Conservation (phyloP, 2,329 filamentous ascomycete genomes). For the Penicillium sp. region DNA sequence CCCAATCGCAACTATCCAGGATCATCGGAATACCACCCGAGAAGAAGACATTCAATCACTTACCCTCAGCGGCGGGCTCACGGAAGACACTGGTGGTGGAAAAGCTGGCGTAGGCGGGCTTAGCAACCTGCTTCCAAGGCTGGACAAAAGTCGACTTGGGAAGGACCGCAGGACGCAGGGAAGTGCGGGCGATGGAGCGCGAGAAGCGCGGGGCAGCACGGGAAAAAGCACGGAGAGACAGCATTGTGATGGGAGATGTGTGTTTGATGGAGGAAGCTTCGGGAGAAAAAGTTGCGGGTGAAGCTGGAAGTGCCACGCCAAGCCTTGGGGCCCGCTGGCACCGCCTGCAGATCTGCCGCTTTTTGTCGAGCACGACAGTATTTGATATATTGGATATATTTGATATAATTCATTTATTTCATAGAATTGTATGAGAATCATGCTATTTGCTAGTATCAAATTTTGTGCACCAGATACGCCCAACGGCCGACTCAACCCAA, state of each 20-base stretch:
- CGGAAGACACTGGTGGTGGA: conserved; percentile 49
- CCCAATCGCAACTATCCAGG: background rate
- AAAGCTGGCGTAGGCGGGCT: conserved; percentile 50
- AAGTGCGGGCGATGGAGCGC: conserved; percentile 59
- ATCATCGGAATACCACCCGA: background rate
- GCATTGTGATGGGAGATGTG: conserved; percentile 57
- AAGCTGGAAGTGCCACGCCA: conserved; percentile 32
- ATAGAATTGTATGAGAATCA: background rate
- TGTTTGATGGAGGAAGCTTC: conserved; percentile 22
- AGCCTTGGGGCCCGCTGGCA: conserved; percentile 25
- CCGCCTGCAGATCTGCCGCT: conserved; percentile 27
- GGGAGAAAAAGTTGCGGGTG: conserved; percentile 26
- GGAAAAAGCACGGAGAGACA: conserved; percentile 68
- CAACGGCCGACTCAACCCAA: conserved; percentile 19
- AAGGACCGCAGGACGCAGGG: conserved; percentile 53
- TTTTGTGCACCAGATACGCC: conserved; percentile 28
- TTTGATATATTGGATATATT: no score
- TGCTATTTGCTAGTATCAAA: conserved; percentile 15
- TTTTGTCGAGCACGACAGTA: background rate
- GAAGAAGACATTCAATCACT: conserved; percentile 14
- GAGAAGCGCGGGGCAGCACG: conserved; percentile 70
- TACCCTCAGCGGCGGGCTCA: conserved; percentile 54
- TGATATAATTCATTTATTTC: no score
- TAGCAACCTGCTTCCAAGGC: conserved; percentile 51
- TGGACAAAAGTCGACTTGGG: conserved; percentile 57